Base-by-base conservation (phyloP, 2,329 filamentous ascomycete genomes). In the Hypoxylon sp. region DNA sequence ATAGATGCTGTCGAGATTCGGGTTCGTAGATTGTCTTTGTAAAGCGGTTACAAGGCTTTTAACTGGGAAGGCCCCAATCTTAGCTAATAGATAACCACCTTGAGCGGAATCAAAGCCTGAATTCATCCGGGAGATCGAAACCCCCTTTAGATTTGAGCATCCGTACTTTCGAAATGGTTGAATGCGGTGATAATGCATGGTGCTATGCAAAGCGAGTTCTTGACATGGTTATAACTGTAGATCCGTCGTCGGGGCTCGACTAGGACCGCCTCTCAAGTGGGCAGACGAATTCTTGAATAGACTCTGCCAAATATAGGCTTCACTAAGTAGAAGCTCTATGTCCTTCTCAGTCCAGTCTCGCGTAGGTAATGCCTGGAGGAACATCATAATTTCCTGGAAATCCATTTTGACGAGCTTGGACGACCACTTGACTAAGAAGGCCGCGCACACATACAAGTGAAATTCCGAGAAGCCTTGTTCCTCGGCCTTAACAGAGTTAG, bases 381-480 rank as follows among this genome's bases (percentile, higher is more conserved):
- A 99, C 95, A 99, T 99, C 94, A 99, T 98, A 66, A 97, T 91
- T 80, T 98, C 95, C 83, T 98, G 87, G 73, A 98, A 98, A 79
- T 99, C 96, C 95, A 98, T 98, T 80, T 94, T 96, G 68, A 95
- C 87, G 50, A 99, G 86, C 79, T 97, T 94, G 73, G 96, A 92
- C 5, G 95, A 97, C 97, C 97, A 99, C 80, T 99, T 99, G 59
- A 98, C 96, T 26, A 99, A 85, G 78, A 99, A 98, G 4, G 96
- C 96, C 24, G 96, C 96, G 80, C 97, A 99, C 42, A 99, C 96
- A 79, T 99, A 99, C 66, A 99, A 88, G 79, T 99, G 96, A 79
- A 99, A 99, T 77, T 97, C 94, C 3, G 95, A 98, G 81, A 99
- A 99, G 53, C 96, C 97, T 82, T 98, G 94, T 77, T 98, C 96